Evolutionary conservation across 2,329 filamentous ascomycete species (phyloP).

Genomic region (Fusarium austroafricanum): DNA sequence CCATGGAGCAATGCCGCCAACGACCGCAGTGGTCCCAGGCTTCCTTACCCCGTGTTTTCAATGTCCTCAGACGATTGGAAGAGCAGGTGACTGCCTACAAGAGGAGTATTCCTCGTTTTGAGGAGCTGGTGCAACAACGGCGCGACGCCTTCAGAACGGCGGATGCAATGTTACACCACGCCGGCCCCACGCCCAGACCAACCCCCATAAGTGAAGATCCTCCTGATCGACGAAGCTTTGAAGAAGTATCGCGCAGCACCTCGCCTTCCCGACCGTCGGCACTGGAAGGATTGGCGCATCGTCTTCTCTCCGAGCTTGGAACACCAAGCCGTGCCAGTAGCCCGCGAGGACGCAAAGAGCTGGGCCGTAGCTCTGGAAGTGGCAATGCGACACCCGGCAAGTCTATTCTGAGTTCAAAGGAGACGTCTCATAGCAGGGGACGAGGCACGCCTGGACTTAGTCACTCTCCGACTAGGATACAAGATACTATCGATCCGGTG

Average conservation of each 20-base stretch:
- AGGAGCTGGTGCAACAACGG: conserved; percentile 74
- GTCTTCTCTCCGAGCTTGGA: conserved; percentile 69
- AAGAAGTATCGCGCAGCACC: conserved; percentile 57
- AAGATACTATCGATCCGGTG: conserved; percentile 42
- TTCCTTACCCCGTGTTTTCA: conserved; percentile 65
- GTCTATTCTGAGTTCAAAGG: conserved; percentile 55
- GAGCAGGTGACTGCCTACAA: conserved; percentile 73
- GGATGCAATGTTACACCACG: conserved; percentile 59
- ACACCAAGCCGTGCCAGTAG: conserved; percentile 64
- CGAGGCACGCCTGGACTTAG: conserved; percentile 52
- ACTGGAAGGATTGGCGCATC: conserved; percentile 71
- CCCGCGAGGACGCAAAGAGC: conserved; percentile 64
- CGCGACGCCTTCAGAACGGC: conserved; percentile 73
- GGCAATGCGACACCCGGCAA: conserved; percentile 50
- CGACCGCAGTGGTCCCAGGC: conserved; percentile 65
- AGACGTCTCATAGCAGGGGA: conserved; percentile 55
- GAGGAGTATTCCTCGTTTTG: conserved; percentile 75
- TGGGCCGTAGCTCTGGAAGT: conserved; percentile 48
- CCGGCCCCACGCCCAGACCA: conserved; percentile 45
- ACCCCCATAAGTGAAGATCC: conserved; percentile 50
- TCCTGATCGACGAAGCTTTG: conserved; percentile 57
- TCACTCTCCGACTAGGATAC: conserved; percentile 55
- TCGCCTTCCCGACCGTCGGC: conserved; percentile 67
- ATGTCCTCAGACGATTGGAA: conserved; percentile 68
- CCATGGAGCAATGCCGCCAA: conserved; percentile 63